Evolutionary conservation across 805 yeast species (phyloP), one percentile per base, ranked within the genome.

Genomic region (Candida endomychidarum): DNA sequence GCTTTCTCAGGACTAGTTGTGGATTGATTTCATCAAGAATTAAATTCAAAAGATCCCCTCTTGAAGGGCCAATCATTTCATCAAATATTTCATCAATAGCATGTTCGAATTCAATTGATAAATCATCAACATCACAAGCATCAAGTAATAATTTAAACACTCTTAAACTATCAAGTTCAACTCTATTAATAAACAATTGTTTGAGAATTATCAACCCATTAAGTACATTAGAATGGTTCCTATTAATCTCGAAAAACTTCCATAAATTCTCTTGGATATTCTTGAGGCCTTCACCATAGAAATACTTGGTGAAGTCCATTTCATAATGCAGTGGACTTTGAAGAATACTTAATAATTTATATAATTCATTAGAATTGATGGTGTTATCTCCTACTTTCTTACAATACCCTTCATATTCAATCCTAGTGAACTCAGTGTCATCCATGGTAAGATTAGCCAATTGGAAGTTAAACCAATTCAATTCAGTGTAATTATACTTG

Each of bases 391-490:
- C 43, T 8, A 47, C 18, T 21, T 33, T 30, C 10, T 20, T 31
- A 17, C 38, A 28, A 12, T 41, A 36, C 9, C 17, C 5, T 14
- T 40, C 42, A 18, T 42, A 47, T 10, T 42, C 45, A 8, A 11
- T 33, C 17, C 14, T 34, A 20, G 33, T 40, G 11, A 40, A 14
- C 10, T 34, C 42, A 5, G 12, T n/a, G 15, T 37, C 29, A 3
- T 29, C 35, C 14, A 31, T 23, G 9, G 37, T 23, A 2, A 34
- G 8, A 16, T 34, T 61, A 6, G 65, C 65, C 18, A 58, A 50
- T 54, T 58, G 71, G 44, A 56, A 66, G 52, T 58, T 67, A 48
- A 65, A 63, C 67, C 75, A 69, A 36, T 69, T 62, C 23, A 58
- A 44, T 4, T 61, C 62, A 4, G 63, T 44, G 34, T 64, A 54